phyloP scores from a whole-genome alignment of 2,329 filamentous ascomycete genomes.

The Paraphaeosphaeria minitans region DNA sequence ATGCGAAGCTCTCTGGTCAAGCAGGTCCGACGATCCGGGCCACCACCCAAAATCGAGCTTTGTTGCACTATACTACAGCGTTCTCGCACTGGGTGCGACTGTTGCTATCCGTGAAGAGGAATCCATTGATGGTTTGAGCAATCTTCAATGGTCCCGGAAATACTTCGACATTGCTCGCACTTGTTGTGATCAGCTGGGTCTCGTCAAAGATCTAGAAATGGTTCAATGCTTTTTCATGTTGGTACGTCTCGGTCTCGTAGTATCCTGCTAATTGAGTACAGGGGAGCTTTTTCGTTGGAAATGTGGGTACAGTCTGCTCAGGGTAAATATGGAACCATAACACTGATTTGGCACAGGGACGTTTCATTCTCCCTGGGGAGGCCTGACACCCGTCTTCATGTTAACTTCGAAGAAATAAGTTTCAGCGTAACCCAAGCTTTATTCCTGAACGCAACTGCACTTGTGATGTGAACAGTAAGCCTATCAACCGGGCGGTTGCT shows the following conservation, averaged over 20 bases:
- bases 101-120: constrained; percentile 53
- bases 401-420: no score
- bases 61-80: constrained; percentile 54
- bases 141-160: constrained; percentile 55
- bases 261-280: not conserved
- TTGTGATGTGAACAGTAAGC: no score
- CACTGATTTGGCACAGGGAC: not conserved
- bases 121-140: constrained; percentile 50
- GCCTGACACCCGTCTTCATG: constrained; percentile 46
- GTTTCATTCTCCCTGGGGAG: constrained; percentile 52
- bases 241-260: constrained; percentile 9
- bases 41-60: constrained; percentile 49
- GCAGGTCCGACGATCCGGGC: constrained; percentile 29
- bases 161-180: constrained; percentile 52
- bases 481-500: no score
- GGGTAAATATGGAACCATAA: not conserved
- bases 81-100: constrained; percentile 54
- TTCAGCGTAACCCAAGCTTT: no score
- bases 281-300: not conserved
- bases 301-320: not conserved
- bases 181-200: constrained; percentile 48
- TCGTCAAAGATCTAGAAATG: constrained; percentile 55
- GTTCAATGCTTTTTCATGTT: constrained; percentile 56
- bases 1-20: constrained; percentile 51
- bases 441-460: no score